phyloP scores from a whole-genome alignment of 129 eudicot species.

The Flaveria linearis region DNA sequence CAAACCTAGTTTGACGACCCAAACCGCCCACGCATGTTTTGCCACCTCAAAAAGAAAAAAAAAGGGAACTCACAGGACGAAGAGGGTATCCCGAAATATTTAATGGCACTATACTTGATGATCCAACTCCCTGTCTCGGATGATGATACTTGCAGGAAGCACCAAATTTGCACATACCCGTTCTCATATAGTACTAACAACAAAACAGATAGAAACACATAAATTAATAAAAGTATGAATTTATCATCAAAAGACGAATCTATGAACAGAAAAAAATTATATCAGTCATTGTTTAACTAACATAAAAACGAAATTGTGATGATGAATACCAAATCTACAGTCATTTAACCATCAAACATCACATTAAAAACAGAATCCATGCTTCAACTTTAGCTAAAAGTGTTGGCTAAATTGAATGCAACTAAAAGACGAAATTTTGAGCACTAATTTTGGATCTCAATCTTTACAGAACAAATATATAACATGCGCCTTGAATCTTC shows the following conservation, averaged over 20 bases:
- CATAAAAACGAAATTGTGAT: slow-evolving; percentile 1
- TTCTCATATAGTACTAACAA: slow-evolving; percentile 80
- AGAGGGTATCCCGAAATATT: slow-evolving; percentile 81
- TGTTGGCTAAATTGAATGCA: slow-evolving; percentile 9
- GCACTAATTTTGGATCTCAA: slow-evolving; percentile 22
- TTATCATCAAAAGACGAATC: slow-evolving; percentile 12
- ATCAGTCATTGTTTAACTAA: not conserved
- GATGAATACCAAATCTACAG: slow-evolving; percentile 14
- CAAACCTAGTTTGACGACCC: not conserved
- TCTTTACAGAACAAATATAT: slow-evolving; percentile 22
- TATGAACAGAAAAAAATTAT: not conserved
- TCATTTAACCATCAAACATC: slow-evolving; percentile 13
- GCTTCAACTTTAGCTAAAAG: not conserved
- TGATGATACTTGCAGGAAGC: slow-evolving; percentile 93
- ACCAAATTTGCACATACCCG: slow-evolving; percentile 88
- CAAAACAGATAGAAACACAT: not conserved
- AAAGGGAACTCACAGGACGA: slow-evolving; percentile 59
- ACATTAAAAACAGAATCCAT: not conserved
- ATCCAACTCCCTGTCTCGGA: slow-evolving; percentile 77
- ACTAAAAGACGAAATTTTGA: slow-evolving; percentile 27
- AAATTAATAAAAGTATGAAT: not conserved
- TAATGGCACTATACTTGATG: slow-evolving; percentile 52
- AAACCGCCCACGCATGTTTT: not conserved
- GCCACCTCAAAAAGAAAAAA: not conserved
- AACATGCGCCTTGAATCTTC: slow-evolving; percentile 8